Conservation (phyloP, 306 rosid species). For the Lathyrus tuberosus region DNA sequence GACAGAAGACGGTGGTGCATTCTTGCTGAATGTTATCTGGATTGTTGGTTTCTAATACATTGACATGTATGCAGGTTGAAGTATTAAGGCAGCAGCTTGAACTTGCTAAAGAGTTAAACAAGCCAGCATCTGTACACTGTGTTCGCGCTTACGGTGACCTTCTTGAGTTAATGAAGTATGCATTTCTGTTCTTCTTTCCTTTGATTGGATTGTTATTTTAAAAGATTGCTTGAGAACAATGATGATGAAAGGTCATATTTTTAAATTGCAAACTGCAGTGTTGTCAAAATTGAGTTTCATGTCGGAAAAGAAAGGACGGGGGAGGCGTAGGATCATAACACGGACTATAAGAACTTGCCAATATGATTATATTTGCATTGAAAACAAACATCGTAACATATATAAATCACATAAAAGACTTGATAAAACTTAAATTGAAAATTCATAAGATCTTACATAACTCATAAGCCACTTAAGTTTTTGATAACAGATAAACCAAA, state of each 20-base stretch:
- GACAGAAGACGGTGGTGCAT: too few relatives aligned
- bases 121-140: slow-evolving; percentile 87
- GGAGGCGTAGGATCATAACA: too few relatives aligned
- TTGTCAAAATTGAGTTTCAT: slow-evolving; percentile 13
- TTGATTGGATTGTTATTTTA: slow-evolving; percentile 20
- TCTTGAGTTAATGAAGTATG: slow-evolving; percentile 82
- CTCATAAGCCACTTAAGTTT: background rate
- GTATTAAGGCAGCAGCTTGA: slow-evolving; percentile 81
- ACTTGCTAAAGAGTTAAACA: slow-evolving; percentile 72
- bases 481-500: background rate
- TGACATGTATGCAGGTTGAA: slow-evolving; percentile 55
- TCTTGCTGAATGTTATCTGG: slow-evolving; percentile 22
- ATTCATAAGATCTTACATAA: background rate
- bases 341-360: too few relatives aligned
- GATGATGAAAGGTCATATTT: background rate
- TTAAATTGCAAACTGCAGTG: background rate
- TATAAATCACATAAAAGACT: background rate
- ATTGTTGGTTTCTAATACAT: slow-evolving; percentile 34
- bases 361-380: background rate
- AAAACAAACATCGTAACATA: background rate
- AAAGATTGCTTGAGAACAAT: slow-evolving; percentile 8
- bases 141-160: slow-evolving; percentile 90
- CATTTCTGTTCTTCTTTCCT: slow-evolving; percentile 29
- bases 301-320: background rate
- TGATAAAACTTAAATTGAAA: slow-evolving; percentile 9